Evolutionary conservation across 176 grass and related monocot species (phyloP).

Genomic region (Lolium perenne): DNA sequence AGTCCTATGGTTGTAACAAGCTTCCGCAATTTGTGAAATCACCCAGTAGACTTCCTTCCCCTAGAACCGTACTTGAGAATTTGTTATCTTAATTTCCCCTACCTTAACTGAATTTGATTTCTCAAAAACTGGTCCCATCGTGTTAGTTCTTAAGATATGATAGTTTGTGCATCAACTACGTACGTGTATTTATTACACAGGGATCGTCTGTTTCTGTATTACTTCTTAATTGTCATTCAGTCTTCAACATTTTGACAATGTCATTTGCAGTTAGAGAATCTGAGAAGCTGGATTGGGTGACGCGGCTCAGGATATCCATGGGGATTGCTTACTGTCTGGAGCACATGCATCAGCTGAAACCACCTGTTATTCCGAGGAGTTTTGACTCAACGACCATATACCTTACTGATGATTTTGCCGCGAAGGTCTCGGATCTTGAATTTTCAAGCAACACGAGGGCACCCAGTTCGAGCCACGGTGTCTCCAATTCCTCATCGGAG

Average conservation of each 20-base stretch:
- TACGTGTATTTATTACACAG: background rate
- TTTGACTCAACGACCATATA: slow-evolving; percentile 69
- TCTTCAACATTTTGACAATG: slow-evolving; percentile 4
- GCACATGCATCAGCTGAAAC: slow-evolving; percentile 77
- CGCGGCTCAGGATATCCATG: slow-evolving; percentile 85
- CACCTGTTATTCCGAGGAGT: slow-evolving; percentile 51
- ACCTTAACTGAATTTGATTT: no score
- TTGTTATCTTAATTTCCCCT: no score
- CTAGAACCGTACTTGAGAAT: no score
- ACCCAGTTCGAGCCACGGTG: background rate
- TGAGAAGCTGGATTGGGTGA: slow-evolving; percentile 73
- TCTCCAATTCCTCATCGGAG: slow-evolving; percentile 12
- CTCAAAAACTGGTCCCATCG: no score
- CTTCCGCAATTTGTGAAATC: no score
- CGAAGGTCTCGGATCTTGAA: slow-evolving; percentile 69
- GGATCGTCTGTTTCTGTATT: background rate
- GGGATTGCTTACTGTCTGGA: slow-evolving; percentile 85
- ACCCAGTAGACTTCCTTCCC: no score
- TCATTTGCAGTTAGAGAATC: slow-evolving; percentile 68
- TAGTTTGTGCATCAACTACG: background rate
- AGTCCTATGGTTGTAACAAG: no score
- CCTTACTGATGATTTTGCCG: slow-evolving; percentile 86
- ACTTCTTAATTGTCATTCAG: background rate
- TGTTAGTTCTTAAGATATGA: slow-evolving; percentile 10
- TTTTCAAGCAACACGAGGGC: slow-evolving; percentile 47